Evolutionary conservation across 2,329 filamentous ascomycete genomes (phyloP).

Genomic region (Venturia effusa): DNA sequence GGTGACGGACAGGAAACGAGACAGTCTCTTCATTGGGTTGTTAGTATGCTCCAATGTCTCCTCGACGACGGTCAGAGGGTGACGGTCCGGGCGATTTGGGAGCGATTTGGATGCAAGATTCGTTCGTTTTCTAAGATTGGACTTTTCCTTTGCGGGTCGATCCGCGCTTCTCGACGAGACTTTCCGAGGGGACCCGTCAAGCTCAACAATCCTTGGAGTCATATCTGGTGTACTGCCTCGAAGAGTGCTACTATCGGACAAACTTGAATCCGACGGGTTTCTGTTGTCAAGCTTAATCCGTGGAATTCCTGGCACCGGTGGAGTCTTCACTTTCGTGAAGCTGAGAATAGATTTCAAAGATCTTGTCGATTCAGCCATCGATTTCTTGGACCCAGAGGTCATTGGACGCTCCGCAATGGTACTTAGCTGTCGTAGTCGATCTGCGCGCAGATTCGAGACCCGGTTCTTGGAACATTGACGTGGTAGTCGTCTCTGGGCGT

Average conservation of each 20-base stretch:
- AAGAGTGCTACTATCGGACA: constrained; percentile 8
- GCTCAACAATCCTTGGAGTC: constrained; percentile 1
- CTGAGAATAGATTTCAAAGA: constrained; percentile 9
- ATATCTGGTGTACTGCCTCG: constrained; percentile 2
- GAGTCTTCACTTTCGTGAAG: constrained; percentile 4
- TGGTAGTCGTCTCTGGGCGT: background rate
- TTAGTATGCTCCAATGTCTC: background rate
- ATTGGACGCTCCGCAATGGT: constrained; percentile 10
- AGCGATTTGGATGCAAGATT: background rate
- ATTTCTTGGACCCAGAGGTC: constrained; percentile 5
- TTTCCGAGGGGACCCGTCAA: background rate
- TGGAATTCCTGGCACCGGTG: constrained; percentile 2
- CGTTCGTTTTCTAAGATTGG: background rate
- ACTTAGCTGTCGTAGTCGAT: constrained; percentile 5
- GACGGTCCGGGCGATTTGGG: background rate
- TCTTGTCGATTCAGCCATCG: background rate
- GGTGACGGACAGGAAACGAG: background rate
- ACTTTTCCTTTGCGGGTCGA: background rate
- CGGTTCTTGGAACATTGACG: constrained; percentile 1
- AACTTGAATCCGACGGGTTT: background rate
- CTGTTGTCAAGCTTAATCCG: background rate
- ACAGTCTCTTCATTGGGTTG: background rate
- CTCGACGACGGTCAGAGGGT: background rate
- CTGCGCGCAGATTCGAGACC: background rate
- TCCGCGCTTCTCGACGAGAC: background rate